Percentiles rank a stretch among this genome's conserved stretches.
These are phyloP conservation scores for Tuber indicum DNA, from an alignment of 495 filamentous ascomycete species.

Conservation along the genomic window DNA sequence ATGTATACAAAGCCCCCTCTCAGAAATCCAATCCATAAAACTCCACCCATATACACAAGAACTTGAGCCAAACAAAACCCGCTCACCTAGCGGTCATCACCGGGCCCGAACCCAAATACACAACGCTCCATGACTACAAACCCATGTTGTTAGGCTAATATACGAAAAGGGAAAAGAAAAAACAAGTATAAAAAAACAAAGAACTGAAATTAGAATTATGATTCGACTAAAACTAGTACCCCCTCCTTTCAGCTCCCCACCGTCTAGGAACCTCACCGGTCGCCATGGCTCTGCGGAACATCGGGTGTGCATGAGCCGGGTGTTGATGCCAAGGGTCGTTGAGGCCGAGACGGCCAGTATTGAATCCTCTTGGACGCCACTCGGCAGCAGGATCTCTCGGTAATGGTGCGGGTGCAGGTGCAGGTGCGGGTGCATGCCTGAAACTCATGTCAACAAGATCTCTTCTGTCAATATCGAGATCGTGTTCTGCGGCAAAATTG, in stretches of 20 bases:
- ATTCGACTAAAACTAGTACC: neutral
- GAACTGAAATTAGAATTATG: neutral
- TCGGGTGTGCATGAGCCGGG: neutral
- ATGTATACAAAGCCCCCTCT: neutral
- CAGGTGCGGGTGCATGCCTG: neutral
- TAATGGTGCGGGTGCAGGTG: neutral
- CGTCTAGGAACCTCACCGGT: neutral
- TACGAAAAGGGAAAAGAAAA: neutral
- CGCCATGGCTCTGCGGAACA: neutral
- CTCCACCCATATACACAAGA: constrained; percentile 6
- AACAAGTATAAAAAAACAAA: neutral
- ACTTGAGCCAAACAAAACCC: neutral
- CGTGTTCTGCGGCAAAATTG: constrained; percentile 22
- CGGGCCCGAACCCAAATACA: neutral
- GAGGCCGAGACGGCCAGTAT: neutral
- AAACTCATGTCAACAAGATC: neutral
- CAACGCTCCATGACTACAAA: neutral
- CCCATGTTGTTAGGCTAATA: neutral
- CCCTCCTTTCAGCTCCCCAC: neutral
- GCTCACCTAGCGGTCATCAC: neutral
- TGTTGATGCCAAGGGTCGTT: neutral
- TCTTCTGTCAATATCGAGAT: neutral
- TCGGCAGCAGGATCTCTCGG: neutral
- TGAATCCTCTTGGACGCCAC: neutral
- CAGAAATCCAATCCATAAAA: neutral